Conservation (phyloP, 768 basidiomycete species). For the Tulasnella calospora region DNA sequence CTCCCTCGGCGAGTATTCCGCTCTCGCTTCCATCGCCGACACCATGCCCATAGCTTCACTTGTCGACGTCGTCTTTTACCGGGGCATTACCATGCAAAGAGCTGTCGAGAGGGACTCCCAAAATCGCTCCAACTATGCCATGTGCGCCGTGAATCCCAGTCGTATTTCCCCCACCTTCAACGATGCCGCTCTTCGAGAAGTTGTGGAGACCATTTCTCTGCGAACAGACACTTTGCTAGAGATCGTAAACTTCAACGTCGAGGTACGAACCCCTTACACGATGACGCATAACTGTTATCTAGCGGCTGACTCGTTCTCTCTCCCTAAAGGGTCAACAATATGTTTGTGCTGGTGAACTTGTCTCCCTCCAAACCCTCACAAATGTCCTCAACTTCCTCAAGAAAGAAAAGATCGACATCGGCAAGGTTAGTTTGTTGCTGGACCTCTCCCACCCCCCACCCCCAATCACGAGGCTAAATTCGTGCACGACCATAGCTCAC, state of each 20-base stretch:
- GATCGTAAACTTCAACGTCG: constrained; percentile 95
- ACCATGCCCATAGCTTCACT: constrained; percentile 91
- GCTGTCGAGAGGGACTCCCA: constrained; percentile 93
- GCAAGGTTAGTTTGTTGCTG: constrained; percentile 50
- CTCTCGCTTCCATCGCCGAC: constrained; percentile 94
- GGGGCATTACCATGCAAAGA: constrained; percentile 99
- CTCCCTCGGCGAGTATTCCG: constrained; percentile 97
- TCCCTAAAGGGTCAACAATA: constrained; percentile 89
- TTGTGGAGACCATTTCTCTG: constrained; percentile 83
- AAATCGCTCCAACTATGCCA: constrained; percentile 93
- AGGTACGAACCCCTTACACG: constrained; percentile 46
- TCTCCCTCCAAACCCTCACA: constrained; percentile 88
- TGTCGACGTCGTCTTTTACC: constrained; percentile 98
- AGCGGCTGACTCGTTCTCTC: constrained; percentile 10
- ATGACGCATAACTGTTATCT: constrained; percentile 11
- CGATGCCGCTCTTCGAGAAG: constrained; percentile 92
- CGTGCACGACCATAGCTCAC: constrained; percentile 56
- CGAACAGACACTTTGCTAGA: constrained; percentile 80
- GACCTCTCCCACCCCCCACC: no score
- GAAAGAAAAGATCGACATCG: constrained; percentile 89
- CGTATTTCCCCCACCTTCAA: constrained; percentile 92
- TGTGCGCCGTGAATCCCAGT: constrained; percentile 99
- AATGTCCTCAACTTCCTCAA: constrained; percentile 97
- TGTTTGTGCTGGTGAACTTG: constrained; percentile 94
- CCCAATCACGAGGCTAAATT: not conserved